Evolutionary conservation across 148 eudicot genomes (phyloP), one percentile per base, ranked within the genome.

Genomic region (Heliosperma pusillum): DNA sequence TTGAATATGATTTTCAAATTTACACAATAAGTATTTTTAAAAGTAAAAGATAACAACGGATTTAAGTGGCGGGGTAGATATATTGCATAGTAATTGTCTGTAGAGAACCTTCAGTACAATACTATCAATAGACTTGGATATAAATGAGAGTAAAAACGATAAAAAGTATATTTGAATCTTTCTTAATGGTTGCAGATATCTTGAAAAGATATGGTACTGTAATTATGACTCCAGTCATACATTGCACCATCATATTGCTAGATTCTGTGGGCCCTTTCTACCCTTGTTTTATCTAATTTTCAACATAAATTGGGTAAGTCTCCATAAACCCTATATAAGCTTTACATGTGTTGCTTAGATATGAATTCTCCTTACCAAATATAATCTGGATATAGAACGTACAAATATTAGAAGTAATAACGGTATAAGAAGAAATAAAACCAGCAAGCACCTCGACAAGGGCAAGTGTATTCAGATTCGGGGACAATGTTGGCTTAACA

Each of bases 401-500:
- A 22, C 21, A 42, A 70, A 11, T 36, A 52, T 62, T 9, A 80
- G 5, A 0, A 21, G 40, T 36, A 66, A 65, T 42, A 66, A 65
- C 26, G 60, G 19, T 36, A 17, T 47, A 30, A 19, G 68, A 71
- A 10, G 20, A 75, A 10, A 45, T n/a, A 36, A 55, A 42, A 59
- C n/a, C 42, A 58, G 33, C 56, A 68, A 29, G 78, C 82, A 94
- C 98, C 98, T 94, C 98, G 84, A 92, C 92, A 70, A 94, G 76
- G 22, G 97, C 96, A 79, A 94, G 93, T 60, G 98, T 94, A 80
- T 94, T 81, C 50, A 94, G 89, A 83, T 94, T 94, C 61, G 98
- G 98, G 63, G 98, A 94, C 76, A 94, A 84, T 73, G 98, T 92
- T 9, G 98, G 98, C 86, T 94, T 94, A 70, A 94, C 98, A 82